Evolutionary conservation across 805 yeast species (phyloP), one percentile per base, ranked within the genome.

Genomic region (Starmerella sp.): DNA sequence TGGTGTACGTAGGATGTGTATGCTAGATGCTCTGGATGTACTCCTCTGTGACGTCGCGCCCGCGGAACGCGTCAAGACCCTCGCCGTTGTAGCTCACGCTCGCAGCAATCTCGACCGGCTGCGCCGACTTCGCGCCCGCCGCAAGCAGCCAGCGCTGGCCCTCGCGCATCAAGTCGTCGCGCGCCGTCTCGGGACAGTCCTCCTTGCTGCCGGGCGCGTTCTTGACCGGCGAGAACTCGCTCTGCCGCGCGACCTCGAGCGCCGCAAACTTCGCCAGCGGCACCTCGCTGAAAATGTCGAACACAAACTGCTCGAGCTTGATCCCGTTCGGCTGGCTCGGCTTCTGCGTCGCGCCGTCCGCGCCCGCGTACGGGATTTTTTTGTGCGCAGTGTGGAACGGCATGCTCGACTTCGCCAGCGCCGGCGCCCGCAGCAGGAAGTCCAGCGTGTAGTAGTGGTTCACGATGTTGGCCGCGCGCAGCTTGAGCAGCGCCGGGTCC

Each of bases 311-410:
- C 69, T 93, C 99, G 66, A 93, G 76, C 69, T 93, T 93, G 66
- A 91, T 82, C 44, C 97, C 98, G 68, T 93, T 93, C 48, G 91
- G 86, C 55, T 74, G 77, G 1, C 74, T 62, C n/a, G 97, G 96
- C 62, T 78, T 80, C 32, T 73, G 64, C 41, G 71, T 66, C 51
- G 73, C 67, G 34, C 80, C 80, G 0, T 79, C 71, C 28, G 70
- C 60, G 63, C 82, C 80, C 50, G 79, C 76, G 53, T 69, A 71
- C 3, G 87, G 81, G 59, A 93, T 87, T 73, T 89, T 91, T 78
- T 93, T 93, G 67, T 77, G 79, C 28, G 99, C 98, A 66, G 91
- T 80, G 70, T 93, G 99, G 73, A 83, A 91, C n/a, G 97, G 97
- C 65, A 93, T 76, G 15, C 52, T 30, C 62, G 69, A 74, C 60